Percentiles rank a stretch among this genome's conserved stretches.
Evolutionary conservation across 148 eudicot species (phyloP).

Genomic region (Talinum fruticosum): DNA sequence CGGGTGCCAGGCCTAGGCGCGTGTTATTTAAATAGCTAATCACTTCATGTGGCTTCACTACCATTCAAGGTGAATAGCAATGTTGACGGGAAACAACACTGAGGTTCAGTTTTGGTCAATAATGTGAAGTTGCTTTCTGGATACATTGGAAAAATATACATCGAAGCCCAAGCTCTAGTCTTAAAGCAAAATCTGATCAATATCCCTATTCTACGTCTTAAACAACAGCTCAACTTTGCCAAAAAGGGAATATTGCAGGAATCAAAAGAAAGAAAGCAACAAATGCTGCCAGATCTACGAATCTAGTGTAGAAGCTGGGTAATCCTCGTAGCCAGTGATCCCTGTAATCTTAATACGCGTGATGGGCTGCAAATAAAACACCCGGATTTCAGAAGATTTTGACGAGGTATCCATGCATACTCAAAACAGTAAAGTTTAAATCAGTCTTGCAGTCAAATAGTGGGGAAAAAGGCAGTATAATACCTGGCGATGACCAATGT

Average conservation of each 20-base stretch:
- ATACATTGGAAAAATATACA: conserved; percentile 2
- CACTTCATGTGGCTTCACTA: not conserved
- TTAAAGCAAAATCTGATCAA: conserved; percentile 21
- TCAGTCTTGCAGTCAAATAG: not conserved
- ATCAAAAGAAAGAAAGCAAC: conserved; percentile 17
- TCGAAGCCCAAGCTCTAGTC: conserved; percentile 11
- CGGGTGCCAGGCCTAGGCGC: too few species aligned
- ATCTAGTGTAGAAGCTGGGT: conserved; percentile 53
- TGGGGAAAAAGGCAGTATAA: not conserved
- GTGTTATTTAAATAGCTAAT: too few species aligned
- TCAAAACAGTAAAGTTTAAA: not conserved
- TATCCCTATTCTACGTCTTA: conserved; percentile 12
- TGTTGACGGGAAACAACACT: not conserved
- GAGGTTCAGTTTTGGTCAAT: not conserved
- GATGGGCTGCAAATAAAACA: conserved; percentile 58
- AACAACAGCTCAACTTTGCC: conserved; percentile 16
- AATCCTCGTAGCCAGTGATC: conserved; percentile 79
- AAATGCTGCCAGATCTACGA: not conserved
- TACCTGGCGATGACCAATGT: conserved; percentile 97
- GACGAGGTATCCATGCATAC: not conserved
- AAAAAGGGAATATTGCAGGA: conserved; percentile 12
- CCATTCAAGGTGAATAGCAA: not conserved
- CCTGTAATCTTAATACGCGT: conserved; percentile 70
- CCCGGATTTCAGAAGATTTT: not conserved
- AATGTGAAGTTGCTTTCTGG: not conserved